Base-by-base conservation (phyloP, 805 yeast species). In the Allodekkera sacchari region DNA sequence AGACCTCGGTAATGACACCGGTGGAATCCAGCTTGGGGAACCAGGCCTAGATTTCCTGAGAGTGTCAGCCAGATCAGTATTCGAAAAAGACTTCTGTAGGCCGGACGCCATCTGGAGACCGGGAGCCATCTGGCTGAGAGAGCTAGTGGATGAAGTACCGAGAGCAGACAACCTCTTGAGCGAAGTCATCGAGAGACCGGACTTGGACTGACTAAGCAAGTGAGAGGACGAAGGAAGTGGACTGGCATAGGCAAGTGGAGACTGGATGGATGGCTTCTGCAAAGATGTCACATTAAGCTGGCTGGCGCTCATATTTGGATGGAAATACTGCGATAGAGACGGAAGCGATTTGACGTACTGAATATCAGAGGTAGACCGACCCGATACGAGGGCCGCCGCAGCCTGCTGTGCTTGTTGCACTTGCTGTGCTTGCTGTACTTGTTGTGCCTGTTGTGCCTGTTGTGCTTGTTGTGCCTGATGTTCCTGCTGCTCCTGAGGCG, bases 281-380 rank as follows among this genome's bases (percentile, higher is more conserved):
- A 15, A 17, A 12, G 22, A 9, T 5, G 23, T 14, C 10, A 24
- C 9, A 16, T 27, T 32, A 8, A 34, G 31, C 24, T 38, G 38
- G 38, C 33, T 34, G 7, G n/a, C 19, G 10, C 14, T n/a, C 11
- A 16, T 19, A 2, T 30, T 23, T 10, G 26, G 15, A 15, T 18
- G 13, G 42, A 71, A 71, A 52, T 66, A 70, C 34, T 68, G 70
- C 0, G 71, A 57, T 32, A 71, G 54, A 13, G 74, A 66, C 9
- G 77, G 77, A 21, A 71, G 54, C 6, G 74, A 68, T 46, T 65
- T 69, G n/a, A 68, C 65, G 41, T 63, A 61, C 30, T 52, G 59
- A 14, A 55, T 29, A 29, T 44, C 43, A 20, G 39, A 14, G 5
- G 36, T 30, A 16, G 41, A 10, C 15, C 18, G 18, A 6, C 35